A percentile compares a stretch with the other conserved stretches of the same genome.
phyloP scores from a whole-genome alignment of 2,329 filamentous ascomycete genomes.

The Talaromyces rugulosus region DNA sequence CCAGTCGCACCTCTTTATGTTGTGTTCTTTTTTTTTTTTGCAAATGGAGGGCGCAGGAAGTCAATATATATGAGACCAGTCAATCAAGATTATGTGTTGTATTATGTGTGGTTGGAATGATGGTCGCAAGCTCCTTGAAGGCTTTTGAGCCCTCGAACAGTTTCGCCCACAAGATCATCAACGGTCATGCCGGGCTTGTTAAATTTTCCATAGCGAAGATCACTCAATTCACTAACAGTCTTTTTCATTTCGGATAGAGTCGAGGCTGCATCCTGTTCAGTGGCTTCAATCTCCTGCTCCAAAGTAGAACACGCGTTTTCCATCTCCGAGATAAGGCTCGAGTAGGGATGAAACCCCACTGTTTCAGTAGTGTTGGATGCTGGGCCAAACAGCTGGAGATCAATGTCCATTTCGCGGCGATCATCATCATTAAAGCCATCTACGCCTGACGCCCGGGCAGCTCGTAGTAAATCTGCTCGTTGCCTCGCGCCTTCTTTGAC shows the following conservation, averaged over 20 bases:
- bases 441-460: slow-evolving; percentile 27
- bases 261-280: slow-evolving; percentile 61
- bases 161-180: slow-evolving; percentile 58
- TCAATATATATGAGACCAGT: neutral
- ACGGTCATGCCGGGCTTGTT: slow-evolving; percentile 50
- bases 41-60: neutral
- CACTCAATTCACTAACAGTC: slow-evolving; percentile 70
- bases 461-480: slow-evolving; percentile 34
- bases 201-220: slow-evolving; percentile 75
- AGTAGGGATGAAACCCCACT: slow-evolving; percentile 55
- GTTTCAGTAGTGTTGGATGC: slow-evolving; percentile 29
- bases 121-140: slow-evolving; percentile 60
- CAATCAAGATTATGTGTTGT: slow-evolving; percentile 13
- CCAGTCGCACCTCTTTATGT: neutral
- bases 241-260: slow-evolving; percentile 60
- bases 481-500: slow-evolving; percentile 32
- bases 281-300: slow-evolving; percentile 61
- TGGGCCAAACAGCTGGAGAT: slow-evolving; percentile 58
- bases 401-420: slow-evolving; percentile 40
- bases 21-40: neutral
- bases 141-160: slow-evolving; percentile 61
- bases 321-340: slow-evolving; percentile 65
- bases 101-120: slow-evolving; percentile 17
- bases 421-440: slow-evolving; percentile 29
- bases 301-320: slow-evolving; percentile 62